Evolutionary conservation across 2,329 filamentous ascomycete genomes (phyloP).

Genomic region (Samsoniella hepiali): DNA sequence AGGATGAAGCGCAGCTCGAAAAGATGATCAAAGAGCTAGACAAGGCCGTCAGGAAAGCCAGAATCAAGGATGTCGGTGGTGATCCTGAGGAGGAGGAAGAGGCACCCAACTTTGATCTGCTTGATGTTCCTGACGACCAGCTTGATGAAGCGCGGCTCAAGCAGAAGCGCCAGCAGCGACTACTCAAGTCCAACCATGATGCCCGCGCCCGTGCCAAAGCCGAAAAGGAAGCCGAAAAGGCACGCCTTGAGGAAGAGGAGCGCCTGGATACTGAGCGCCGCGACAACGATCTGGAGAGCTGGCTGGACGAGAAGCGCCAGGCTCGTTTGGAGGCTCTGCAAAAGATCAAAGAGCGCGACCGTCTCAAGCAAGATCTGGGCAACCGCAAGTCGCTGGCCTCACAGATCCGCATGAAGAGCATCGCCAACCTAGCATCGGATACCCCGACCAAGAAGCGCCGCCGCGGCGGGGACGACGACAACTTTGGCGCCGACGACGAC

Average conservation of each 20-base stretch:
- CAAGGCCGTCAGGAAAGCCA: conserved; percentile 80
- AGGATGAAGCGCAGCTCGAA: conserved; percentile 84
- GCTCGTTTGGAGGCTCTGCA: conserved; percentile 69
- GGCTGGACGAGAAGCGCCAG: conserved; percentile 78
- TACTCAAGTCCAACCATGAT: conserved; percentile 93
- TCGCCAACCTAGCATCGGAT: conserved; percentile 93
- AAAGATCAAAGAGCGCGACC: conserved; percentile 89
- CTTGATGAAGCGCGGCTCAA: conserved; percentile 89
- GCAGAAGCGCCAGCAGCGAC: conserved; percentile 84
- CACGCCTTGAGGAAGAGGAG: conserved; percentile 76
- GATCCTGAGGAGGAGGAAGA: conserved; percentile 78
- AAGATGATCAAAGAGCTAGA: conserved; percentile 85
- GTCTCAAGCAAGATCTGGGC: conserved; percentile 88
- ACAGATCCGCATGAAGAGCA: conserved; percentile 97
- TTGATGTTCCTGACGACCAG: conserved; percentile 87
- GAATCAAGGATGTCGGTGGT: conserved; percentile 89
- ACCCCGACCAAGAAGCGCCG: conserved; percentile 78
- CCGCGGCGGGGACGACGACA: conserved; percentile 87
- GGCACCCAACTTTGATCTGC: conserved; percentile 78
- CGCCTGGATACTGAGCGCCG: conserved; percentile 79
- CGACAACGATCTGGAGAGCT: conserved; percentile 77
- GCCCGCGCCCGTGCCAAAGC: conserved; percentile 90
- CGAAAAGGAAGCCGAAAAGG: conserved; percentile 91
- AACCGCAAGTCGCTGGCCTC: conserved; percentile 95
- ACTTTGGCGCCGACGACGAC: conserved; percentile 94